A percentile compares a stretch with the other conserved stretches of the same genome.
Conservation (phyloP, 768 basidiomycete genomes). For the Suillus americanus region DNA sequence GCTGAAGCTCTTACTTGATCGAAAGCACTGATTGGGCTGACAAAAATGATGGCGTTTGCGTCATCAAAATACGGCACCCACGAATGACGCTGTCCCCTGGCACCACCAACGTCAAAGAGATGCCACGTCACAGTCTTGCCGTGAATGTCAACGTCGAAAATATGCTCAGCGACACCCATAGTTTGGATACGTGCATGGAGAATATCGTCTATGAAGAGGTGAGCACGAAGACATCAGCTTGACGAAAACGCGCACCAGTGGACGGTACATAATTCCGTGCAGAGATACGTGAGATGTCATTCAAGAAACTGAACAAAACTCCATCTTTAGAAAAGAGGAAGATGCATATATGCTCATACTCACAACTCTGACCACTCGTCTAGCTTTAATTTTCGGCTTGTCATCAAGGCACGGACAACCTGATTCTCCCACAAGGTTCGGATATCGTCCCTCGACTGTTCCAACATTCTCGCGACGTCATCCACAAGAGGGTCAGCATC, state of each 20-base stretch:
- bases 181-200: slow-evolving; percentile 89
- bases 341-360: slow-evolving; percentile 36
- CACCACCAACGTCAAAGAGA: slow-evolving; percentile 71
- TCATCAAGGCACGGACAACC: slow-evolving; percentile 66
- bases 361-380: slow-evolving; percentile 92
- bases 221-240: slow-evolving; percentile 26
- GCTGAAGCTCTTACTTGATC: slow-evolving; percentile 52
- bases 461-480: slow-evolving; percentile 60
- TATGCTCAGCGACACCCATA: slow-evolving; percentile 84
- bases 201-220: slow-evolving; percentile 63
- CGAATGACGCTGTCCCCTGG: slow-evolving; percentile 68
- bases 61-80: slow-evolving; percentile 73
- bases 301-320: slow-evolving; percentile 59
- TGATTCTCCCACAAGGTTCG: slow-evolving; percentile 72
- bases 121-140: slow-evolving; percentile 77
- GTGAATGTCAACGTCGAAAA: slow-evolving; percentile 79
- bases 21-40: slow-evolving; percentile 77
- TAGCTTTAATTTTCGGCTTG: slow-evolving; percentile 67
- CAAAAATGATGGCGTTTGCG: slow-evolving; percentile 78
- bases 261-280: slow-evolving; percentile 70
- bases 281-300: slow-evolving; percentile 71
- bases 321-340: slow-evolving; percentile 6
- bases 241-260: slow-evolving; percentile 50
- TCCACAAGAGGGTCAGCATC: slow-evolving; percentile 57
- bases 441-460: slow-evolving; percentile 62